Base-by-base conservation (phyloP, 768 basidiomycete genomes). In the Mycena venus region DNA sequence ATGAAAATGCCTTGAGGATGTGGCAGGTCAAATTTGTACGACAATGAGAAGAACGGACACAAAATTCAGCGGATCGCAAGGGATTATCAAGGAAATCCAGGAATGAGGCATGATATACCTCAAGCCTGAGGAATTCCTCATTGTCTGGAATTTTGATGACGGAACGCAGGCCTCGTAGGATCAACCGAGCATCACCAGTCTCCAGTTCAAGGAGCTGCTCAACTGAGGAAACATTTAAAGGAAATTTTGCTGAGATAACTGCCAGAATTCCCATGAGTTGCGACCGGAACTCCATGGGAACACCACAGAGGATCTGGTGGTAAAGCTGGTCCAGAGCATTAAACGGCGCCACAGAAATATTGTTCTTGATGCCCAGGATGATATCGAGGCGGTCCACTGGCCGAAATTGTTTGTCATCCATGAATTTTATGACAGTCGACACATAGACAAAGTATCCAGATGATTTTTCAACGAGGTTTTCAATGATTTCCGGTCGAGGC, bases 371-470 rank as follows among this genome's bases (percentile, higher is more conserved):
- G n/a, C 65, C 65, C 53, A 67, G 5, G 25, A 67, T 31, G 5
- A 67, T 56, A 15, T 68, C 44, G 2, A 68, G 67, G 23, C 67
- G 29, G 2, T 68, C 67, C 14, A 19, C 10, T 0, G 67, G 67
- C 17, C 23, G 42, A 25, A 47, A 68, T 1, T 19, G 2, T 47
- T 59, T 49, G 34, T 76, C 56, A n/a, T 59, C 67, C 9, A 68
- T 17, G 19, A 58, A 68, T 34, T 49, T 42, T n/a, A 68, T n/a
- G n/a, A 68, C 56, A 7, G 51, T 59, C 6, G 67, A 59, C 7
- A 29, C 56, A 36, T 81, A 84, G 29, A 83, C 76, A 40, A 82
- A 82, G 55, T 78, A 76, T 6, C 81, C 79, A 3, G 76, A 77
- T 4, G 82, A 77, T 23, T 74, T 78, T 6, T 73, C n/a, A 0